Percentiles rank a stretch among this genome's conserved stretches.
These are phyloP conservation scores for Odontarrhena argentea DNA, from an alignment of 345 rosid genomes.

Conservation along the genomic window DNA sequence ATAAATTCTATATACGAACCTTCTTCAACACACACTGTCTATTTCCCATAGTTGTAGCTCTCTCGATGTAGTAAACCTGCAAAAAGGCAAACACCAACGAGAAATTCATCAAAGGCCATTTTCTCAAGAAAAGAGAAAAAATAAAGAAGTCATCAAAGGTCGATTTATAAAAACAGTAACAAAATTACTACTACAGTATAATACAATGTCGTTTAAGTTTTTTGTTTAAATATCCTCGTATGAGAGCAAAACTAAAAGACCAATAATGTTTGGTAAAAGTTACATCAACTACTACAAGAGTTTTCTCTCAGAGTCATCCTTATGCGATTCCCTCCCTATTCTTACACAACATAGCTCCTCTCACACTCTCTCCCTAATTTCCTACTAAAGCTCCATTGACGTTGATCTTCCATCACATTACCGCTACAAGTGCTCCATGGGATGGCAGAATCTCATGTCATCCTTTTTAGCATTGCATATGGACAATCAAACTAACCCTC, in stretches of 20 bases:
- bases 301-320: slow-evolving; percentile 27
- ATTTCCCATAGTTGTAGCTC: slow-evolving; percentile 9
- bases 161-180: slow-evolving; percentile 6
- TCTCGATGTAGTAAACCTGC: slow-evolving; percentile 20
- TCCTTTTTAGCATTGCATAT: slow-evolving; percentile 10
- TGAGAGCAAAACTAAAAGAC: slow-evolving; percentile 34
- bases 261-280: slow-evolving; percentile 38
- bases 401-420: slow-evolving; percentile 26
- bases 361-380: slow-evolving; percentile 26
- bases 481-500: slow-evolving; percentile 28
- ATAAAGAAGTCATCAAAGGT: neutral
- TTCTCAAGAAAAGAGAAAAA: too few relatives aligned
- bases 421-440: slow-evolving; percentile 21
- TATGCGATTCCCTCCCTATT: slow-evolving; percentile 31
- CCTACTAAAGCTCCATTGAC: slow-evolving; percentile 20
- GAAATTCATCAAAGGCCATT: slow-evolving; percentile 17
- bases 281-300: slow-evolving; percentile 36
- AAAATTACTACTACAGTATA: slow-evolving; percentile 12
- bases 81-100: slow-evolving; percentile 24
- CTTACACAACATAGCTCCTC: slow-evolving; percentile 37
- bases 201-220: slow-evolving; percentile 19
- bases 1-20: slow-evolving; percentile 18
- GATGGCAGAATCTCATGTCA: slow-evolving; percentile 30
- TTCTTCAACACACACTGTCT: neutral
- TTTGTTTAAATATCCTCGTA: slow-evolving; percentile 18